Conservation (phyloP, 23 red algal species). For the Gracilaria domingensis region DNA sequence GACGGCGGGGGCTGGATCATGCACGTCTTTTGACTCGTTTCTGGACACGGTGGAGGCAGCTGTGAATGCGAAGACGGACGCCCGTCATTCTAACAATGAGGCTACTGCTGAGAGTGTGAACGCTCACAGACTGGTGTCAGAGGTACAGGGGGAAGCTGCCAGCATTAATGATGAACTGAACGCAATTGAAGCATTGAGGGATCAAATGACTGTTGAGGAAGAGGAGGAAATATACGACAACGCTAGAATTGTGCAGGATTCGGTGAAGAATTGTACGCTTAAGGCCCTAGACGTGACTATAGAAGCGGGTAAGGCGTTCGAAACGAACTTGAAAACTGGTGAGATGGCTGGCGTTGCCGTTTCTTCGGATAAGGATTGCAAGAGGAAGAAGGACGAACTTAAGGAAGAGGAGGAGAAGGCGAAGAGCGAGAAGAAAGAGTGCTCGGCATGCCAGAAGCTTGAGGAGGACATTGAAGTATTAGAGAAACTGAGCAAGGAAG, state of each 20-base stretch:
- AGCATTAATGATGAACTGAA: background rate
- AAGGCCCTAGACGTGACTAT: background rate
- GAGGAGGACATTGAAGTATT: background rate
- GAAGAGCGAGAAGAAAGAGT: background rate
- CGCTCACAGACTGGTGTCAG: background rate
- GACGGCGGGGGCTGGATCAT: background rate
- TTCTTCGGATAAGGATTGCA: background rate
- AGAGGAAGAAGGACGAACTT: background rate
- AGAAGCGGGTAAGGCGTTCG: background rate
- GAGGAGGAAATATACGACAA: background rate
- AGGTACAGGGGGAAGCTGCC: background rate
- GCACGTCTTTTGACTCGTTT: constrained; percentile 27
- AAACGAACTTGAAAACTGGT: background rate
- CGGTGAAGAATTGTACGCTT: background rate
- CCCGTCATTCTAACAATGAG: background rate
- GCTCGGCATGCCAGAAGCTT: background rate
- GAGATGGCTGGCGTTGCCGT: background rate
- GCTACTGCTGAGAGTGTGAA: background rate
- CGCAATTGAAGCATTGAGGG: background rate
- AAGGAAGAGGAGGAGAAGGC: background rate
- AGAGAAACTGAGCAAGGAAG: background rate
- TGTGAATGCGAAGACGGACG: background rate
- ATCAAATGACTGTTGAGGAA: background rate
- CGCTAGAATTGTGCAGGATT: background rate
- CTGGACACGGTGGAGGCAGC: constrained; percentile 39